These are phyloP conservation scores for Candida schatavii DNA, from an alignment of 805 yeast genomes.

Conservation along the genomic window DNA sequence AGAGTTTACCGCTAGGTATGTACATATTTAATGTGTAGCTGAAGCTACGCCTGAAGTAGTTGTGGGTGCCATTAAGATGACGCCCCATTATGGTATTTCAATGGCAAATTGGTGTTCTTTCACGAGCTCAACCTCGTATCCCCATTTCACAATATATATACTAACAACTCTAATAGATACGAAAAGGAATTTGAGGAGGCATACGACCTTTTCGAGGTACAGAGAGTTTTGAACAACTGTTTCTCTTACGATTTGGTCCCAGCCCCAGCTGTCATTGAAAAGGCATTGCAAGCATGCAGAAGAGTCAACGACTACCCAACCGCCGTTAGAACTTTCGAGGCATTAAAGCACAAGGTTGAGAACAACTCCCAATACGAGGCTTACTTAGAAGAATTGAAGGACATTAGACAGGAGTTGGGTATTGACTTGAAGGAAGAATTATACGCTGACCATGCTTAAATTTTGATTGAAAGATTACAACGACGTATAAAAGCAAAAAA, in stretches of 20 bases:
- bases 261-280: slow-evolving; percentile 92
- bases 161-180: slow-evolving; percentile 49
- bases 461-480: not conserved
- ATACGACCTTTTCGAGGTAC: slow-evolving; percentile 47
- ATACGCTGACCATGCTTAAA: slow-evolving; percentile 38
- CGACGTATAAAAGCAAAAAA: not conserved
- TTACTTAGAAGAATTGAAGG: slow-evolving; percentile 91
- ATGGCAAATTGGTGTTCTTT: too few relatives aligned
- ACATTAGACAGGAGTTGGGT: slow-evolving; percentile 87
- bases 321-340: slow-evolving; percentile 98
- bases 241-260: slow-evolving; percentile 98
- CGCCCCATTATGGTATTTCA: too few relatives aligned
- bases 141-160: too few relatives aligned
- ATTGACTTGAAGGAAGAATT: slow-evolving; percentile 90
- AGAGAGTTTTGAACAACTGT: slow-evolving; percentile 95
- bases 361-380: slow-evolving; percentile 92
- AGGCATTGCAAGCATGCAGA: slow-evolving; percentile 96
- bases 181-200: slow-evolving; percentile 87
- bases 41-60: too few relatives aligned
- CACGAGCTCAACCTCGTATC: too few relatives aligned
- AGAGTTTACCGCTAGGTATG: slow-evolving; percentile 82
- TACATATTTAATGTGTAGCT: too few relatives aligned
- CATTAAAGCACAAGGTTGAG: slow-evolving; percentile 93
- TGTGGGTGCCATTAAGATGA: too few relatives aligned
- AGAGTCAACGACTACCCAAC: slow-evolving; percentile 98